phyloP scores from a whole-genome alignment of 106 monocot genomes.

The Acorus calamus region DNA sequence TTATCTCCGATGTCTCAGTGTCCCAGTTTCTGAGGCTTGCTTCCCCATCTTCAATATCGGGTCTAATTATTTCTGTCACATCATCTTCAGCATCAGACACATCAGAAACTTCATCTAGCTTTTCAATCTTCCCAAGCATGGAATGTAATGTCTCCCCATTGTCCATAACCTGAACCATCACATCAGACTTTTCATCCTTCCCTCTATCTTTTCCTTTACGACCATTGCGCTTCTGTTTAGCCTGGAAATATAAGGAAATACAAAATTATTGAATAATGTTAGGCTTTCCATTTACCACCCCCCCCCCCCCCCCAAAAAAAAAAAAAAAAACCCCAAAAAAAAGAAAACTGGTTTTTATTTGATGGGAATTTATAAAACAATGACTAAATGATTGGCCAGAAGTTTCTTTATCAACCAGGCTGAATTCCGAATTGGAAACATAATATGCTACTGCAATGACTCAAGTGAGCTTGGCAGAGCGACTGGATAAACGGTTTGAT shows the following conservation, averaged over 20 bases:
- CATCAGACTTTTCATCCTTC: conserved; percentile 48
- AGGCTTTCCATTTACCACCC: too few species aligned
- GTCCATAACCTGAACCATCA: conserved; percentile 17
- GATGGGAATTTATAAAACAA: too few species aligned
- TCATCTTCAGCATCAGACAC: conserved; percentile 54
- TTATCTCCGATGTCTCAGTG: conserved; percentile 49
- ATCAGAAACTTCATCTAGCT: conserved; percentile 41
- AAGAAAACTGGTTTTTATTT: too few species aligned
- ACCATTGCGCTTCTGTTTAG: conserved; percentile 57
- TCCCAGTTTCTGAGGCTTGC: conserved; percentile 43
- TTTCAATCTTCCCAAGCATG: conserved; percentile 26
- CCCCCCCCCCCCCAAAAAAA: too few species aligned
- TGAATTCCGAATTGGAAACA: too few species aligned
- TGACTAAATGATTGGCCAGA: too few species aligned
- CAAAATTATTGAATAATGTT: too few species aligned
- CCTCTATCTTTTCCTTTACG: conserved; percentile 70
- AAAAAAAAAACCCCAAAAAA: too few species aligned
- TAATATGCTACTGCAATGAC: too few species aligned
- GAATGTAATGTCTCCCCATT: conserved; percentile 10
- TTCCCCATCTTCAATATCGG: conserved; percentile 51
- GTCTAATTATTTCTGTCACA: conserved; percentile 31
- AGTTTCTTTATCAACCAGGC: too few species aligned
- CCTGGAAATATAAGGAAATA: conserved; percentile 18
- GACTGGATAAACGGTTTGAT: too few species aligned
- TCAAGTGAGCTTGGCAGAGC: too few species aligned